Evolutionary conservation across 1,284 basidiomycete species (phyloP).

Genomic region (Leccinum angustisporum): DNA sequence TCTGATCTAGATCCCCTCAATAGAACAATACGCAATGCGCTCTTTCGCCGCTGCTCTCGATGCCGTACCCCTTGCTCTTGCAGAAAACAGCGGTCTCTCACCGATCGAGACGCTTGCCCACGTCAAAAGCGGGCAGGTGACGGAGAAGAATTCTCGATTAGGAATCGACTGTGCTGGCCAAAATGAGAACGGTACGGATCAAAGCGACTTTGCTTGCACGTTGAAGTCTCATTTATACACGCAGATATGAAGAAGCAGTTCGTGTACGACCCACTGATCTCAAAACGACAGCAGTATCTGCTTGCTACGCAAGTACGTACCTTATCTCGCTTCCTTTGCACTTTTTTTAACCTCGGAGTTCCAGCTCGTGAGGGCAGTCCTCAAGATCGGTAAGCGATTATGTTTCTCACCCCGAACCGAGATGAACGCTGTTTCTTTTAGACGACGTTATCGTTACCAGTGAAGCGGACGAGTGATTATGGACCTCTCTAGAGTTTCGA

Average conservation of each 20-base stretch:
- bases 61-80: conserved; percentile 89
- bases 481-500: conserved; percentile 20
- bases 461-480: conserved; percentile 29
- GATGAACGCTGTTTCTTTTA: conserved; percentile 12
- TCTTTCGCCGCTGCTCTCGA: conserved; percentile 95
- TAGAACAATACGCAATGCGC: conserved; percentile 99
- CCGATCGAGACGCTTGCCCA: conserved; percentile 96
- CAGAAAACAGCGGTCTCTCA: conserved; percentile 95
- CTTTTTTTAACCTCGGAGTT: not conserved
- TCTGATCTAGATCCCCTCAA: conserved; percentile 75
- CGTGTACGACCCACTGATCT: conserved; percentile 96
- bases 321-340: not conserved
- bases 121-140: conserved; percentile 92
- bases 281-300: conserved; percentile 95
- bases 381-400: conserved; percentile 32
- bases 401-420: not conserved
- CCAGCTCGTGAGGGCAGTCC: conserved; percentile 35
- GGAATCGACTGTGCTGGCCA: conserved; percentile 93
- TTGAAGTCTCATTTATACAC: not conserved
- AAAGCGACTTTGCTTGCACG: not conserved
- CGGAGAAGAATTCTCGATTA: conserved; percentile 79
- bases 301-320: conserved; percentile 88
- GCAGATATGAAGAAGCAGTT: conserved; percentile 97
- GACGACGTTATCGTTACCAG: conserved; percentile 34
- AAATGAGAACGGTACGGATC: conserved; percentile 80